These are phyloP conservation scores for Penicillium sp. DNA, from an alignment of 2,329 filamentous ascomycete genomes.

Conservation along the genomic window DNA sequence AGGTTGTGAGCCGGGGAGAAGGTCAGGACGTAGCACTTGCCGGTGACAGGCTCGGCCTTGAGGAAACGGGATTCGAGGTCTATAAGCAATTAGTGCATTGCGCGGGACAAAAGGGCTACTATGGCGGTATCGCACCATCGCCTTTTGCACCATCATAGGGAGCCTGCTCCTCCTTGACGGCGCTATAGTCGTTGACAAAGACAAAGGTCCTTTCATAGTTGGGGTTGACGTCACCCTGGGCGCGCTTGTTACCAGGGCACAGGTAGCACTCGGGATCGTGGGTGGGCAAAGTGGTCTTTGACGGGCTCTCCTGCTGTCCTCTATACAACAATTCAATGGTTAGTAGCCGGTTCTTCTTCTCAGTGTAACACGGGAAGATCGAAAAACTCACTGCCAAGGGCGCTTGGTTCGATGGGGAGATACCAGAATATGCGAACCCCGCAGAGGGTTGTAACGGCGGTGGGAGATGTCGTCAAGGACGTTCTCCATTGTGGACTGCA, in stretches of 20 bases:
- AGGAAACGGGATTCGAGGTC: constrained; percentile 76
- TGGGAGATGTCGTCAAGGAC: constrained; percentile 96
- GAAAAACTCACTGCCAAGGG: constrained; percentile 83
- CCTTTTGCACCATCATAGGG: constrained; percentile 65
- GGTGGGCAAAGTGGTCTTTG: constrained; percentile 68
- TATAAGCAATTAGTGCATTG: constrained; percentile 34
- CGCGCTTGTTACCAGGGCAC: constrained; percentile 87
- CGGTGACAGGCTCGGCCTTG: constrained; percentile 81
- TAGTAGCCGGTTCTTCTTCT: neutral
- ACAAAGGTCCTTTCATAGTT: constrained; percentile 85
- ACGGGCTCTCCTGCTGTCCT: constrained; percentile 74
- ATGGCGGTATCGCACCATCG: constrained; percentile 46
- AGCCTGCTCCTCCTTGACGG: constrained; percentile 89
- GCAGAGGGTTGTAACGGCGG: constrained; percentile 87
- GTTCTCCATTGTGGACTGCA: constrained; percentile 61
- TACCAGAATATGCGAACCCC: constrained; percentile 88
- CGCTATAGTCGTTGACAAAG: constrained; percentile 97
- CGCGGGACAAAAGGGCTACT: neutral
- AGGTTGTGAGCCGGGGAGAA: constrained; percentile 90
- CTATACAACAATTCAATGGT: constrained; percentile 44
- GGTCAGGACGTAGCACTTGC: constrained; percentile 95
- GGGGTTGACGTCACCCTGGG: constrained; percentile 83
- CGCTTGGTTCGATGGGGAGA: constrained; percentile 96
- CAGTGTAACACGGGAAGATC: neutral
- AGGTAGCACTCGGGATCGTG: constrained; percentile 95